phyloP scores from a whole-genome alignment of 2,329 filamentous ascomycete genomes.

The Beauveria bassiana region DNA sequence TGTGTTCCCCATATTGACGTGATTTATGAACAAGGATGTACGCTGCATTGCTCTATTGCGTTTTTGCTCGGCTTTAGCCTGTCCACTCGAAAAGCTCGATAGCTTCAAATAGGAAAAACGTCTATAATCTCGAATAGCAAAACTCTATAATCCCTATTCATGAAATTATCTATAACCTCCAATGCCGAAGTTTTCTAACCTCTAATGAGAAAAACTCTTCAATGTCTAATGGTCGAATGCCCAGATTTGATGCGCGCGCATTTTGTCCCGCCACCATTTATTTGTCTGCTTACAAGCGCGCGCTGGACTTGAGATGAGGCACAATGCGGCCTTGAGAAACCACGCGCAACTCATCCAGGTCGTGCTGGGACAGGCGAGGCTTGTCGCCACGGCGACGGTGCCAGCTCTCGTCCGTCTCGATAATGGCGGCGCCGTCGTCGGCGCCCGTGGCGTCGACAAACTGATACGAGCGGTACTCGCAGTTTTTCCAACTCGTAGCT shows the following conservation, averaged over 20 bases:
- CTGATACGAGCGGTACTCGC: constrained; percentile 61
- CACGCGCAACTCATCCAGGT: constrained; percentile 37
- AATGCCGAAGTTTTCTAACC: not conserved
- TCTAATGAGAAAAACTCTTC: not conserved
- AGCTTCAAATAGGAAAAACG: not conserved
- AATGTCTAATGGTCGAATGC: not conserved
- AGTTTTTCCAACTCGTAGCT: constrained; percentile 70
- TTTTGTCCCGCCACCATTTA: not conserved
- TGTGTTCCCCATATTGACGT: constrained; percentile 3
- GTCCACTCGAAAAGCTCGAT: not conserved
- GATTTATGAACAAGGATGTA: not conserved
- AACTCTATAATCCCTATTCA: too few relatives aligned
- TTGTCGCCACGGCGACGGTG: constrained; percentile 33
- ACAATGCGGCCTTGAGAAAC: constrained; percentile 29
- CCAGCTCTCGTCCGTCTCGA: constrained; percentile 44
- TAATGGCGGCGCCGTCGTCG: constrained; percentile 39
- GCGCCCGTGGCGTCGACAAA: constrained; percentile 48
- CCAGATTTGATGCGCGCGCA: not conserved
- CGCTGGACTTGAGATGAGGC: constrained; percentile 22
- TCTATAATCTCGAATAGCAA: not conserved
- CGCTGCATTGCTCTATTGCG: not conserved
- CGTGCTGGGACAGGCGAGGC: constrained; percentile 33
- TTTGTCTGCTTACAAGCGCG: not conserved
- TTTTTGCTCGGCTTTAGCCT: not conserved
- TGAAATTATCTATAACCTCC: not conserved